Conservation (phyloP, 2,329 filamentous ascomycete genomes). For the Talaromyces albobiverticillius region DNA sequence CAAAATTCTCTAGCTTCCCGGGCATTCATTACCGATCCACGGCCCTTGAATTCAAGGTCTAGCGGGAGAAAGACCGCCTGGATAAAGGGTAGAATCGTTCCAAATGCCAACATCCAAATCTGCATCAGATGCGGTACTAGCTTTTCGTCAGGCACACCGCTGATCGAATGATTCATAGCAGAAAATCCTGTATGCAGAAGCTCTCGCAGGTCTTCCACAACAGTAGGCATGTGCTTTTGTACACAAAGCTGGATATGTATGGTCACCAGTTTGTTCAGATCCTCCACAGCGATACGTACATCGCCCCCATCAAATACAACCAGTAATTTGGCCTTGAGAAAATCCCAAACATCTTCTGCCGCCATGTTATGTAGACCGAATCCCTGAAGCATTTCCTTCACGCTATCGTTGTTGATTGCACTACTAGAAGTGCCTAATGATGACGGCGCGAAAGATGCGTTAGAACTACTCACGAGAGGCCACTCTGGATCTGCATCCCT, state of each 20-base stretch:
- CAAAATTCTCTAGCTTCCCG: constrained; percentile 88
- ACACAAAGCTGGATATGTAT: constrained; percentile 63
- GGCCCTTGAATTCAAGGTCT: constrained; percentile 87
- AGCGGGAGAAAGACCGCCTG: constrained; percentile 92
- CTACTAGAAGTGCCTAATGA: constrained; percentile 33
- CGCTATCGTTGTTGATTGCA: constrained; percentile 32
- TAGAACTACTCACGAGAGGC: constrained; percentile 25
- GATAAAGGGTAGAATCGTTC: constrained; percentile 84
- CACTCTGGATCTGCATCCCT: constrained; percentile 35
- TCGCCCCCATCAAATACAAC: constrained; percentile 65
- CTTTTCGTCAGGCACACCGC: constrained; percentile 75
- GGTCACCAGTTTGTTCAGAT: constrained; percentile 62
- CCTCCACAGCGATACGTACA: constrained; percentile 62
- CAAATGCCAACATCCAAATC: constrained; percentile 92
- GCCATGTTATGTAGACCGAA: constrained; percentile 69
- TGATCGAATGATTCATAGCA: constrained; percentile 79
- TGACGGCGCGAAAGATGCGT: constrained; percentile 33
- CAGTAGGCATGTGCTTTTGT: constrained; percentile 56
- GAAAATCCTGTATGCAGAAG: constrained; percentile 71
- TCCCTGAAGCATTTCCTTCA: constrained; percentile 42
- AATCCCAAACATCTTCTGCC: constrained; percentile 64
- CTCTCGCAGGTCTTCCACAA: constrained; percentile 62
- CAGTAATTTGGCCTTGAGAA: constrained; percentile 61
- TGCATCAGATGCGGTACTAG: constrained; percentile 89
- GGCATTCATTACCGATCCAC: constrained; percentile 71